Conservation (phyloP, 2,329 filamentous ascomycete species). For the Ophiostoma tasmaniense region DNA sequence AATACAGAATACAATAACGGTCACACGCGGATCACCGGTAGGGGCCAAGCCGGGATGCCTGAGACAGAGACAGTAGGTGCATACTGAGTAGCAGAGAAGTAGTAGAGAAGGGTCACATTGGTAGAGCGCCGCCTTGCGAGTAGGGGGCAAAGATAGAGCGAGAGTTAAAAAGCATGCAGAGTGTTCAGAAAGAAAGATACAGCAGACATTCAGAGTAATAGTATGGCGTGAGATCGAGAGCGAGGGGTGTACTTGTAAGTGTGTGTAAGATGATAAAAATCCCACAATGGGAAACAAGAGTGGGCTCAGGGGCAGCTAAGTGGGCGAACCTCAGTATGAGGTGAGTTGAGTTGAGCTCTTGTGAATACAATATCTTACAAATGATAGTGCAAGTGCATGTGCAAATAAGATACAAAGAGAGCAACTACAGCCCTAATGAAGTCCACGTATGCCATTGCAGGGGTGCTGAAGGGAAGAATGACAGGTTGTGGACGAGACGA, state of each 20-base stretch:
- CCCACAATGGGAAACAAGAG: background rate
- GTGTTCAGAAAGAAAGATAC: background rate
- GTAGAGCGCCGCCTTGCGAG: background rate
- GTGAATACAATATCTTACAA: background rate
- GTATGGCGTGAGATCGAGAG: slow-evolving; percentile 32
- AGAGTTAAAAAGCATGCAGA: background rate
- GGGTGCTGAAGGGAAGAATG: background rate
- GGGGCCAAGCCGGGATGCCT: slow-evolving; percentile 42
- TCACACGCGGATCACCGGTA: slow-evolving; percentile 42
- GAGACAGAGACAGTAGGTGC: slow-evolving; percentile 36
- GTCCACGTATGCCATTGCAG: background rate
- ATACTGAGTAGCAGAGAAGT: slow-evolving; percentile 19
- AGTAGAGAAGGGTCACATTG: slow-evolving; percentile 11
- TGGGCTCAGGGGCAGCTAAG: background rate
- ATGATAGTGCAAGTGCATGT: background rate
- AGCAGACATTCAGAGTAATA: background rate
- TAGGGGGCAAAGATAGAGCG: background rate
- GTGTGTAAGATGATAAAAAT: slow-evolving; percentile 19
- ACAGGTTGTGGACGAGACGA: background rate
- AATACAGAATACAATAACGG: slow-evolving; percentile 27
- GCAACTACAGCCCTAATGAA: background rate
- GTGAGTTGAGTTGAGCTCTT: background rate
- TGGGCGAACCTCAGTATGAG: background rate
- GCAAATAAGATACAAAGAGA: background rate
- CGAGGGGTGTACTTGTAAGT: slow-evolving; percentile 29